Percentiles rank a stretch among this genome's conserved stretches.
Conservation (phyloP, 2,329 filamentous ascomycete species). For the Exophiala spinifera region DNA sequence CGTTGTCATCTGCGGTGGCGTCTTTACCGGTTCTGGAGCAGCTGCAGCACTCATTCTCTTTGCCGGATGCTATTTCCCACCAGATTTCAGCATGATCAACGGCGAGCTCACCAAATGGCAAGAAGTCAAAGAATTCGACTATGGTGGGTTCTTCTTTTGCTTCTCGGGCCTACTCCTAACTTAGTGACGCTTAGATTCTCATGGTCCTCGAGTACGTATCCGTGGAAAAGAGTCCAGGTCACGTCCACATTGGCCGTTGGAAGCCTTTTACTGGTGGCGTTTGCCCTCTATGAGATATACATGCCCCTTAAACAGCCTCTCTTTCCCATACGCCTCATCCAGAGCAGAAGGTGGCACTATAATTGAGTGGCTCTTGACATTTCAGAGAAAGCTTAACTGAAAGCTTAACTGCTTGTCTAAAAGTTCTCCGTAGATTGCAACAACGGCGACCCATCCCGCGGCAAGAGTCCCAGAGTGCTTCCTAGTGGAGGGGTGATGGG, state of each 20-base stretch:
- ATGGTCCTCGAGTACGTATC: constrained; percentile 40
- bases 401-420: too few species aligned
- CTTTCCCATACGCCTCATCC: constrained; percentile 45
- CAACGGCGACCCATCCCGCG: too few species aligned
- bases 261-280: constrained; percentile 34
- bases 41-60: constrained; percentile 43
- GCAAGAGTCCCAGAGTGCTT: too few species aligned
- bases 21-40: too few species aligned
- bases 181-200: constrained; percentile 45
- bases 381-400: too few species aligned
- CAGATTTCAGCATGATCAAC: constrained; percentile 48
- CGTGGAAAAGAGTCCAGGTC: constrained; percentile 43
- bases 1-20: constrained; percentile 45
- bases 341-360: too few species aligned
- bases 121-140: constrained; percentile 46
- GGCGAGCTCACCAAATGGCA: constrained; percentile 32
- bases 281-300: constrained; percentile 41
- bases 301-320: constrained; percentile 40
- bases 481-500: too few species aligned
- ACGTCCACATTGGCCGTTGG: constrained; percentile 39
- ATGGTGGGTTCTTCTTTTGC: constrained; percentile 44
- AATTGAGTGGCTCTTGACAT: too few species aligned
- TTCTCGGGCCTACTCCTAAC: constrained; percentile 40
- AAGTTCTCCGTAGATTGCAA: too few species aligned
- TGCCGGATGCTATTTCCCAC: constrained; percentile 48